These are phyloP conservation scores for Bigelowiella natans DNA, from an alignment of 78 protist genomes.

Conservation along the genomic window DNA sequence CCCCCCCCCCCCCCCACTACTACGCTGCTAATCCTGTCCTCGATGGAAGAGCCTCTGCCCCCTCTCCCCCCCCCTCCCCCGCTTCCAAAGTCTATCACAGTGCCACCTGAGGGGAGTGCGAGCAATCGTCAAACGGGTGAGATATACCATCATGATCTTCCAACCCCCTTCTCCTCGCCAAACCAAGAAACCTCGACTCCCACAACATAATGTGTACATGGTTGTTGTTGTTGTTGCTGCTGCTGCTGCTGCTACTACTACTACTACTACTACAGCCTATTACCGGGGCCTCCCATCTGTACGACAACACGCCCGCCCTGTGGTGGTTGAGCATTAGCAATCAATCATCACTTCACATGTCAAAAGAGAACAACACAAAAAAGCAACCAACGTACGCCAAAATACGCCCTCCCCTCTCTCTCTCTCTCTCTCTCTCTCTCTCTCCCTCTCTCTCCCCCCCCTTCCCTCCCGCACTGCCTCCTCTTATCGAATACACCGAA, in stretches of 20 bases:
- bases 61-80: neutral
- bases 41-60: neutral
- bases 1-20: neutral
- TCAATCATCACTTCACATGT: neutral
- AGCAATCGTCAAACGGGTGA: too few relatives aligned
- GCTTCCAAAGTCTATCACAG: neutral
- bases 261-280: neutral
- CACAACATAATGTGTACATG: too few relatives aligned
- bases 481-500: too few relatives aligned
- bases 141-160: too few relatives aligned
- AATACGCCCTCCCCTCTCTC: too few relatives aligned
- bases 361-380: neutral
- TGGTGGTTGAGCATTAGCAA: neutral
- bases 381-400: neutral
- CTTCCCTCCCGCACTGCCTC: too few relatives aligned
- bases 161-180: too few relatives aligned
- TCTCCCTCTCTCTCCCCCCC: too few relatives aligned
- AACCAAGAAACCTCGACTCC: too few relatives aligned
- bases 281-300: neutral
- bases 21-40: neutral
- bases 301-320: neutral
- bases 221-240: too few relatives aligned
- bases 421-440: too few relatives aligned
- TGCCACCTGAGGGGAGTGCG: neutral
- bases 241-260: too few relatives aligned